These are phyloP conservation scores for Lactifluus rugatus DNA, from an alignment of 768 basidiomycete species.

Conservation along the genomic window DNA sequence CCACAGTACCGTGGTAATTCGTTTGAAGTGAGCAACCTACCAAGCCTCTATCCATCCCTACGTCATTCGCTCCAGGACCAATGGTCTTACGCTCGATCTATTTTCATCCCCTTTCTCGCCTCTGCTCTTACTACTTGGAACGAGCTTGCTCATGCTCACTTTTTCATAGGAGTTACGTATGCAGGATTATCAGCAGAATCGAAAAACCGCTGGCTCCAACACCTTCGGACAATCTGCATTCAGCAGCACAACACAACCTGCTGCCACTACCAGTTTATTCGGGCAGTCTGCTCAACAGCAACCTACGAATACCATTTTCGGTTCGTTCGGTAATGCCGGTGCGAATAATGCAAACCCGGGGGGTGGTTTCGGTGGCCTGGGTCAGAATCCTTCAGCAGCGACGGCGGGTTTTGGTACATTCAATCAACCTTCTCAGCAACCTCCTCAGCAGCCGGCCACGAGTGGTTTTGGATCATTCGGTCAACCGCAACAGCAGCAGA, in stretches of 20 bases:
- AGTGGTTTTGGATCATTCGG: conserved; percentile 29
- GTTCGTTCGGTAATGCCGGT: conserved; percentile 23
- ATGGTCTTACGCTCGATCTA: not conserved
- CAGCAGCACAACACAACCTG: conserved; percentile 24
- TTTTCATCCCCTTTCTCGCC: too few relatives aligned
- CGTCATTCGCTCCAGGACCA: not conserved
- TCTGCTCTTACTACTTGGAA: not conserved
- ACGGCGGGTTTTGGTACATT: conserved; percentile 23
- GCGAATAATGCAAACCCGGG: conserved; percentile 21
- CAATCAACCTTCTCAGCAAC: conserved; percentile 20
- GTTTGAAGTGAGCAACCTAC: conserved; percentile 32
- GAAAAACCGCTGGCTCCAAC: conserved; percentile 32
- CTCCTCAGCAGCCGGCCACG: conserved; percentile 24
- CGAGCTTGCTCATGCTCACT: not conserved
- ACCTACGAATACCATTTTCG: conserved; percentile 24
- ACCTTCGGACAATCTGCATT: conserved; percentile 30
- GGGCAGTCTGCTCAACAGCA: conserved; percentile 26
- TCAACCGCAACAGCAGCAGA: conserved; percentile 20
- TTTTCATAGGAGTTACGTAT: conserved; percentile 34
- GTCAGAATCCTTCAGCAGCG: conserved; percentile 17
- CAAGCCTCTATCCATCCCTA: conserved; percentile 1
- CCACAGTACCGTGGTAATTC: conserved; percentile 70
- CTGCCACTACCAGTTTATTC: conserved; percentile 23
- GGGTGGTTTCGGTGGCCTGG: conserved; percentile 25
- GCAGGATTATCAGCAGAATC: conserved; percentile 39